A percentile compares a stretch with the other conserved stretches of the same genome.
These are phyloP conservation scores for Lycium barbarum DNA, from an alignment of 257 asterid genomes.

Conservation along the genomic window DNA sequence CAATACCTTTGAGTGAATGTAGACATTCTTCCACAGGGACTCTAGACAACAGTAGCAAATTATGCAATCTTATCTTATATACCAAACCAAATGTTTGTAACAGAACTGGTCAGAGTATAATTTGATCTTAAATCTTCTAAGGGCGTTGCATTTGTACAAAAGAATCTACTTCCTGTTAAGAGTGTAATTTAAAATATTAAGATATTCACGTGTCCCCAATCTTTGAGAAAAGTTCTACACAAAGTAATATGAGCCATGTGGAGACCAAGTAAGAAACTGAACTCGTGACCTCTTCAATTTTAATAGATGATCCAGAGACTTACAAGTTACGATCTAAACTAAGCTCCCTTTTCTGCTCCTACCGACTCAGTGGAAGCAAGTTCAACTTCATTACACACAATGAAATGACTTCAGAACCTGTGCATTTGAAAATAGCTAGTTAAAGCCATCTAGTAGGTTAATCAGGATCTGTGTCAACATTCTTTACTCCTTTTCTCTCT, in stretches of 20 bases:
- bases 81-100: background rate
- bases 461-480: constrained; percentile 47
- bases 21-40: background rate
- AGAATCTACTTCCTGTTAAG: background rate
- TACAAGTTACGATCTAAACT: background rate
- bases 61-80: background rate
- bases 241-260: background rate
- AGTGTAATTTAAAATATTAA: background rate
- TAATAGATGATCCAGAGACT: background rate
- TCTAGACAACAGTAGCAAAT: background rate
- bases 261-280: constrained; percentile 16
- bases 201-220: background rate
- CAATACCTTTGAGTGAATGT: background rate
- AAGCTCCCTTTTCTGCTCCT: background rate
- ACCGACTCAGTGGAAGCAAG: background rate
- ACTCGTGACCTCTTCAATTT: background rate
- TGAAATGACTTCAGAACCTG: constrained; percentile 23
- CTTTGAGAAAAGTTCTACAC: background rate
- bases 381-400: constrained; percentile 27
- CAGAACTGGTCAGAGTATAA: background rate
- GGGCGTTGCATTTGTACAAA: background rate
- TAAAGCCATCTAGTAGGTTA: background rate
- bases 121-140: background rate
- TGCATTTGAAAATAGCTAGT: background rate
- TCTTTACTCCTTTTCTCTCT: constrained; percentile 58